phyloP scores from a whole-genome alignment of 768 basidiomycete genomes.

The Trametes cubensis region DNA sequence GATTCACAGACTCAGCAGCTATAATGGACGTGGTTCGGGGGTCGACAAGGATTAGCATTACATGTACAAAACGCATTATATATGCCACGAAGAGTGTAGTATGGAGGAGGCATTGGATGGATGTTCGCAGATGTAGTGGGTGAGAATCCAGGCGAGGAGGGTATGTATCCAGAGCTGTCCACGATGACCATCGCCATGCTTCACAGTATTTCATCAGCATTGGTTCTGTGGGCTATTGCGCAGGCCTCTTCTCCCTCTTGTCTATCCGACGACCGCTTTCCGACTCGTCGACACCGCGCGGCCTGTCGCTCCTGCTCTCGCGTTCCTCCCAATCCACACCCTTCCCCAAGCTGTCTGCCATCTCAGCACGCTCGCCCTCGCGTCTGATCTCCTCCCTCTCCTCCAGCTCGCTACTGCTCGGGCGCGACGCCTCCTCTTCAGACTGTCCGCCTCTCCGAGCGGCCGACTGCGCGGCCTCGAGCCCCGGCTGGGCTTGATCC shows the following conservation, averaged over 20 bases:
- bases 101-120: background rate
- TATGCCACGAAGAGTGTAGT: conserved; percentile 2
- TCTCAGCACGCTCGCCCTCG: conserved; percentile 33
- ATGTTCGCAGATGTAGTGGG: too few species aligned
- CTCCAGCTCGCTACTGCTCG: conserved; percentile 9
- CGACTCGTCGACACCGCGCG: too few species aligned
- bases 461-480: background rate
- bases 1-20: too few species aligned
- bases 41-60: conserved; percentile 15
- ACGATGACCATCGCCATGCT: too few species aligned
- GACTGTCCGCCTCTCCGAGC: background rate
- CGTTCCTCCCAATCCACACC: conserved; percentile 11
- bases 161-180: too few species aligned
- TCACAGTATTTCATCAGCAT: background rate
- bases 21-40: too few species aligned
- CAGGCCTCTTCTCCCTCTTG: conserved; percentile 8
- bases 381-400: conserved; percentile 29
- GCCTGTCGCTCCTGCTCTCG: background rate
- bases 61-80: conserved; percentile 14
- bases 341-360: conserved; percentile 33
- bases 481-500: background rate
- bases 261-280: too few species aligned
- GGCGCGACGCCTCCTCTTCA: conserved; percentile 3
- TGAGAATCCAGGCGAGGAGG: too few species aligned
- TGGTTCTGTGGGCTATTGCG: background rate